Evolutionary conservation across 176 grass and related monocot species (phyloP), one percentile per base, ranked within the genome.

Genomic region (Hordeum vulgare): DNA sequence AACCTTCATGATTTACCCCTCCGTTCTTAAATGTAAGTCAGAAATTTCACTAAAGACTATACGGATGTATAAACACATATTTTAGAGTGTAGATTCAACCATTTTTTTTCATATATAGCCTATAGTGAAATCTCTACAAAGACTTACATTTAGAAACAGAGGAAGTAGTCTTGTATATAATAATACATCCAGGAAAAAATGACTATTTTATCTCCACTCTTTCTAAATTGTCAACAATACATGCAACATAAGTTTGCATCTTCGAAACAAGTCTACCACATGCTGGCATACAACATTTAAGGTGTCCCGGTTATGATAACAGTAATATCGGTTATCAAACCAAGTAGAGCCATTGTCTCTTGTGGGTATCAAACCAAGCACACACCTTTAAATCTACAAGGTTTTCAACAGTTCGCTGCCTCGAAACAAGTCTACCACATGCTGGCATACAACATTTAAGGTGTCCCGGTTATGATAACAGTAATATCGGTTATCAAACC

Each of bases 341-440:
- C 58, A 25, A 58, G 23, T 5, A 39, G 5, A 51, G 11, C 60
- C 42, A 8, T 3, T 28, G 44, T 53, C 14, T 11, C 11, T 44
- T 74, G 11, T 74, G 44, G 45, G 27, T 31, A 74, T 31, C 15
- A 28, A 74, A 74, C 71, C 44, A 74, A 26, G 10, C 42, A 74
- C 25, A 74, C 27, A 74, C 24, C 28, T 49, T 92, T 61, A 94
- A 64, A 69, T 58, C 14, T 60, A 75, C 4, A 97, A 92, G 36
- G 90, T 77, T 69, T 92, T 89, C 71, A 90, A 61, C 33, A 79
- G n/a, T n/a, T n/a, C n/a, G n/a, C n/a, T n/a, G n/a, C n/a, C n/a
- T 39, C 70, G 49, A 6, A 66, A 70, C 17, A 85, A 70, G 29
- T 85, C 9, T 17, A 63, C 14, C 27, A 41, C 31, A 26, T 40